Base-by-base conservation (phyloP, 2,329 filamentous ascomycete genomes). In the Ceratocystis albifundus region DNA sequence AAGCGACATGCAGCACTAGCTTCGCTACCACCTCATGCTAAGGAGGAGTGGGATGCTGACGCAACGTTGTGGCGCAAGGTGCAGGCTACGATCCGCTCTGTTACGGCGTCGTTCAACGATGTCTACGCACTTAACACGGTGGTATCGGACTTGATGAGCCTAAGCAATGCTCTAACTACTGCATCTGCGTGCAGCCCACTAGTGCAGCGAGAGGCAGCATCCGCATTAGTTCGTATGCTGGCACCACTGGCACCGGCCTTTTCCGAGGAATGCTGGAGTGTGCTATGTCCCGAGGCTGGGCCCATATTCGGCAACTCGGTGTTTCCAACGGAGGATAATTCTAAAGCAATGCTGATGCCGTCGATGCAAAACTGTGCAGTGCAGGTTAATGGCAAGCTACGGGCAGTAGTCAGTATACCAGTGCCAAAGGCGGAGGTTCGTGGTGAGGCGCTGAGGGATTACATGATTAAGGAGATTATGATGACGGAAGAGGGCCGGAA, bases 61-160 rank as follows among this genome's bases (percentile, higher is more conserved):
- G 73, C 76, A 17, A 72, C 75, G 2, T 76, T 90, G 1, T 87
- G 89, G 80, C 80, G 86, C 30, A 77, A 82, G 15, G 82, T 87
- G 0, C 88, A 95, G 72, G 76, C 80, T 59, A 86, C 86, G 3
- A 86, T 94, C 65, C 73, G 75, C 2, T 87, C 82, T 5, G 84
- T 92, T 66, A 88, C 85, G 0, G 77, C 80, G 4, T 87, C 88
- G 1, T 87, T 91, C 71, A 80, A 86, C 25, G 81, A 83, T 63
- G 85, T 90, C 0, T 88, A 91, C 73, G 81, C 88, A 0, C 80
- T 96, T 65, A 96, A 96, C 76, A 95, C 90, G 0, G 81, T 89
- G 7, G 82, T 96, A 20, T 94, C 89, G 1, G 88, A 93, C 71
- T 79, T 96, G 15, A 96, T 90, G 81, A 84, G 83, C 53, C 79